Percentiles rank a stretch among this genome's conserved stretches.
Conservation (phyloP, 352 stramenopile species). For the Pythium sukuiense region DNA sequence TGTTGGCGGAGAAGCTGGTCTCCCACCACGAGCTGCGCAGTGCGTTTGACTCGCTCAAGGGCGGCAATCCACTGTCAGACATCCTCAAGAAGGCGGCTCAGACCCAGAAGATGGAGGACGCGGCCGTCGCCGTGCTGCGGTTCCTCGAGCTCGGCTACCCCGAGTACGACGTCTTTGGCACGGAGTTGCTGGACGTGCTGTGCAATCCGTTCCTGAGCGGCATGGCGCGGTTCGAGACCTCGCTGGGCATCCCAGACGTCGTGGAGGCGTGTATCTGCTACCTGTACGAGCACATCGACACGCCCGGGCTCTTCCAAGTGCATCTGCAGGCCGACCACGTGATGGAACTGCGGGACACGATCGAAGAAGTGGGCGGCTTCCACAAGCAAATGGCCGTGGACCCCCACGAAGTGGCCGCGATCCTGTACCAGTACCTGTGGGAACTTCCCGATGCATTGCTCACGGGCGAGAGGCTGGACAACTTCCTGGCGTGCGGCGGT, state of each 20-base stretch:
- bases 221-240: slow-evolving; percentile 83
- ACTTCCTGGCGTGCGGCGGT: slow-evolving; percentile 63
- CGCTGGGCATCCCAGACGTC: slow-evolving; percentile 81
- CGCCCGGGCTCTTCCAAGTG: slow-evolving; percentile 76
- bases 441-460: slow-evolving; percentile 78
- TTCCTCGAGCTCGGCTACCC: slow-evolving; percentile 86
- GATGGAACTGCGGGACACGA: slow-evolving; percentile 74
- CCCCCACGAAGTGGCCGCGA: slow-evolving; percentile 73
- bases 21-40: slow-evolving; percentile 71
- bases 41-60: slow-evolving; percentile 71
- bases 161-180: slow-evolving; percentile 84
- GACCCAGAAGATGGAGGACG: slow-evolving; percentile 70
- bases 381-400: slow-evolving; percentile 84
- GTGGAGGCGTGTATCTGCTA: slow-evolving; percentile 80
- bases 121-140: slow-evolving; percentile 63
- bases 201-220: slow-evolving; percentile 85
- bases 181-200: slow-evolving; percentile 67
- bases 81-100: slow-evolving; percentile 58
- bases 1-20: slow-evolving; percentile 75
- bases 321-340: slow-evolving; percentile 77
- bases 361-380: slow-evolving; percentile 81
- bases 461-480: slow-evolving; percentile 68
- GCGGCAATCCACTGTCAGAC: slow-evolving; percentile 75
- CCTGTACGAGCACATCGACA: slow-evolving; percentile 74
- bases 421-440: slow-evolving; percentile 84